Percentiles rank a stretch among this genome's conserved stretches.
Conservation (phyloP, 345 rosid species). For the Aegle marmelos region DNA sequence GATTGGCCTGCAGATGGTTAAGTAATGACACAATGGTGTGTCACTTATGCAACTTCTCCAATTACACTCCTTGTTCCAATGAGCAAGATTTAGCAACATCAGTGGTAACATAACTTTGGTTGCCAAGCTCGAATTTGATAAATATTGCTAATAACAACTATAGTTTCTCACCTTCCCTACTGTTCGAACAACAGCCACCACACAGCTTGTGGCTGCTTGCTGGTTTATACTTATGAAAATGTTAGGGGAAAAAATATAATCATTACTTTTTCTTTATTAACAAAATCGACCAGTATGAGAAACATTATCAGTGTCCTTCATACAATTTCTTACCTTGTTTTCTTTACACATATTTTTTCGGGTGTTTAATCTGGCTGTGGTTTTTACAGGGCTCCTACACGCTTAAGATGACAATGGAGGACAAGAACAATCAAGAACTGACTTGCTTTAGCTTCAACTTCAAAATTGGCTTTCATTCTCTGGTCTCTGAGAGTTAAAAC, state of each 20-base stretch:
- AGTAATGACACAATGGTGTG: background rate
- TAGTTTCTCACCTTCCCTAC: background rate
- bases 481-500: constrained; percentile 12
- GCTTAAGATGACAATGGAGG: constrained; percentile 52
- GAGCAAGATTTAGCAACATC: background rate
- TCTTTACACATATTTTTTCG: background rate
- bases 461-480: constrained; percentile 30
- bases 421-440: constrained; percentile 31
- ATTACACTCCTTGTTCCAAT: background rate
- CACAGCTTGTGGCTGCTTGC: background rate
- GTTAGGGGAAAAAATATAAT: background rate
- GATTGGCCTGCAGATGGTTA: background rate
- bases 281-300: background rate
- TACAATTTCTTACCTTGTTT: background rate
- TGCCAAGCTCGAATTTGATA: background rate
- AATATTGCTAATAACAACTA: background rate
- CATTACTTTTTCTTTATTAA: background rate
- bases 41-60: background rate
- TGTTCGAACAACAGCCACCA: background rate
- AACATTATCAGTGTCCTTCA: background rate
- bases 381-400: constrained; percentile 56
- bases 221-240: background rate
- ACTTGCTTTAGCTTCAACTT: constrained; percentile 64
- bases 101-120: background rate
- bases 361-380: background rate